These are phyloP conservation scores for Pontederia crassipes DNA, from an alignment of 176 grass and related monocot genomes.

Conservation along the genomic window DNA sequence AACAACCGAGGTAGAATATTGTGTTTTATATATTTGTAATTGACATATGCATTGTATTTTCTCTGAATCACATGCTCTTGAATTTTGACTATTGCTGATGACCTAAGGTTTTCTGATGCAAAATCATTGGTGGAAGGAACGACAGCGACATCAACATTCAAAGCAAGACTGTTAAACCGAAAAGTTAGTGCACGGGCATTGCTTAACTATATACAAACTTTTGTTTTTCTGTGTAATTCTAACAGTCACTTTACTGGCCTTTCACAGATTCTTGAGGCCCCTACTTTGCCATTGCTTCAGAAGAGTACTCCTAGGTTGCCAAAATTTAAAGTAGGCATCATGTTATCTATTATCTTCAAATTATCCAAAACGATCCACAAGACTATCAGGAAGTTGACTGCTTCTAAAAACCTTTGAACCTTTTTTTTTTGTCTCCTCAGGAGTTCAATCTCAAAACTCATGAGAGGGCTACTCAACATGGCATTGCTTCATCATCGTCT, in stretches of 20 bases:
- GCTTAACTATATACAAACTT: not conserved
- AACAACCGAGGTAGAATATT: conserved; percentile 5
- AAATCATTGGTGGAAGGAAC: not conserved
- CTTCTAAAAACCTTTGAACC: not conserved
- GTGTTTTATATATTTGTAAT: too few species aligned
- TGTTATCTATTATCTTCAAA: not conserved
- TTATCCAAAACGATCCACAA: not conserved
- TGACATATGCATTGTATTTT: too few species aligned
- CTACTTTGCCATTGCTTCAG: conserved; percentile 3
- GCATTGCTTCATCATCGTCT: not conserved
- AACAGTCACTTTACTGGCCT: too few species aligned
- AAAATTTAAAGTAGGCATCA: conserved; percentile 16
- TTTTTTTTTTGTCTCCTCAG: not conserved
- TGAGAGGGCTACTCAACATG: not conserved
- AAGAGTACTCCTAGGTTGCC: conserved; percentile 9
- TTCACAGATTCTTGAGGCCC: conserved; percentile 18
- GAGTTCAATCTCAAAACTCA: conserved; percentile 12
- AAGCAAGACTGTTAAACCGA: conserved; percentile 9
- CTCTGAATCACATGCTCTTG: too few species aligned
- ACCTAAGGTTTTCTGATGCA: not conserved
- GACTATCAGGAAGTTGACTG: not conserved
- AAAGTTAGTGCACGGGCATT: not conserved
- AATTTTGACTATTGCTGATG: not conserved
- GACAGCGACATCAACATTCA: not conserved
- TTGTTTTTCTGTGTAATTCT: too few species aligned